These are phyloP conservation scores for Cordia subcordata DNA, from an alignment of 257 asterid species.

Conservation along the genomic window DNA sequence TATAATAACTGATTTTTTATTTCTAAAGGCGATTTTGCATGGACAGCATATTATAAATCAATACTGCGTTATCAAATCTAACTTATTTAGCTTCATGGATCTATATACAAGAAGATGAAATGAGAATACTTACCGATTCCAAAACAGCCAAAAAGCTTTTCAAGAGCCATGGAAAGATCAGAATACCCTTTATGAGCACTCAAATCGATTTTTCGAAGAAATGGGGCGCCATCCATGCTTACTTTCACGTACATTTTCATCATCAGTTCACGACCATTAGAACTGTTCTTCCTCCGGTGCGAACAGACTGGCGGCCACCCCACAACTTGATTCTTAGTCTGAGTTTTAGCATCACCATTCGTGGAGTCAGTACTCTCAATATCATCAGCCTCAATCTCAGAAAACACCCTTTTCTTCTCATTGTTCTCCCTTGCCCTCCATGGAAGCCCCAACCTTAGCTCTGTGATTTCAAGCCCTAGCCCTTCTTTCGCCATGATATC, in stretches of 20 bases:
- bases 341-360: neutral
- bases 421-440: neutral
- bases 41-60: neutral
- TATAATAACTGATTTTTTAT: too few species aligned
- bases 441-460: slow-evolving; percentile 7
- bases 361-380: neutral
- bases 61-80: neutral
- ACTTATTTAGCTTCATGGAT: neutral
- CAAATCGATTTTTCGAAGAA: slow-evolving; percentile 11
- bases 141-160: slow-evolving; percentile 5
- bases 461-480: slow-evolving; percentile 4
- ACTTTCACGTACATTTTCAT: slow-evolving; percentile 6
- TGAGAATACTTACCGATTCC: slow-evolving; percentile 5
- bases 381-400: neutral
- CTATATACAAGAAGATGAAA: neutral
- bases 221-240: slow-evolving; percentile 7
- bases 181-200: slow-evolving; percentile 1
- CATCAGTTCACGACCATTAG: neutral
- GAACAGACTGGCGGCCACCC: slow-evolving; percentile 14
- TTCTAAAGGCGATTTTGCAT: too few species aligned
- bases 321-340: slow-evolving; percentile 1
- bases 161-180: slow-evolving; percentile 8
- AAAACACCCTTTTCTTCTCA: slow-evolving; percentile 5
- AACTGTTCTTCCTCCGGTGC: slow-evolving; percentile 3
- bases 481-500: neutral